Evolutionary conservation across 495 filamentous ascomycete genomes (phyloP).

Genomic region (Tuber magnatum): DNA sequence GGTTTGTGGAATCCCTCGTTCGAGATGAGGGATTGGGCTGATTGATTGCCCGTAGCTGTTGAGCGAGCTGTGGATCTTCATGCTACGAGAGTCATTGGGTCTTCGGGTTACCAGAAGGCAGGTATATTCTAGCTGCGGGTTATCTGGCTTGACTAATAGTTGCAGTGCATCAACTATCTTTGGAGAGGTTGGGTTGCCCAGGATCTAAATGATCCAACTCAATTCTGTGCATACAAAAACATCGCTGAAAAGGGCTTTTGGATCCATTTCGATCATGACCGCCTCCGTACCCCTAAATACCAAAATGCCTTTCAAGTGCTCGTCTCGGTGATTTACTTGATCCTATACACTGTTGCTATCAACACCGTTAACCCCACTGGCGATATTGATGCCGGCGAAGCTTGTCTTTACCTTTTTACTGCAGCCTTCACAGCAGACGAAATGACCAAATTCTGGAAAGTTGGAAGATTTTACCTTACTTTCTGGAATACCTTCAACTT

Average conservation of each 20-base stretch:
- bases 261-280: slow-evolving; percentile 81
- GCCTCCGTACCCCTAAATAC: slow-evolving; percentile 85
- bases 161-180: slow-evolving; percentile 72
- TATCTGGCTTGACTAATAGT: neutral
- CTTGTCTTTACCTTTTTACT: slow-evolving; percentile 81
- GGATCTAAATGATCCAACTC: slow-evolving; percentile 76
- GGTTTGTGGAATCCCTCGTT: slow-evolving; percentile 43
- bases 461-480: slow-evolving; percentile 75
- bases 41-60: slow-evolving; percentile 42
- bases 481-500: slow-evolving; percentile 96
- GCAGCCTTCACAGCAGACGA: slow-evolving; percentile 91
- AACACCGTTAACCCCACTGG: slow-evolving; percentile 67
- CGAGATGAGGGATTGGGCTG: neutral
- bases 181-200: slow-evolving; percentile 97
- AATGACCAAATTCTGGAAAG: slow-evolving; percentile 78
- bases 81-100: slow-evolving; percentile 75
- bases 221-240: slow-evolving; percentile 74
- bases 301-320: slow-evolving; percentile 84
- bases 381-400: slow-evolving; percentile 78
- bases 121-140: neutral
- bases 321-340: slow-evolving; percentile 74
- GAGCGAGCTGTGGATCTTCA: slow-evolving; percentile 91
- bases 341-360: slow-evolving; percentile 79
- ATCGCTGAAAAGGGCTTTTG: slow-evolving; percentile 67
- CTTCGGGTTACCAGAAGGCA: slow-evolving; percentile 78